A percentile compares a stretch with the other conserved stretches of the same genome.
These are phyloP conservation scores for Nemania diffusa DNA, from an alignment of 2,329 filamentous ascomycete species.

Conservation along the genomic window DNA sequence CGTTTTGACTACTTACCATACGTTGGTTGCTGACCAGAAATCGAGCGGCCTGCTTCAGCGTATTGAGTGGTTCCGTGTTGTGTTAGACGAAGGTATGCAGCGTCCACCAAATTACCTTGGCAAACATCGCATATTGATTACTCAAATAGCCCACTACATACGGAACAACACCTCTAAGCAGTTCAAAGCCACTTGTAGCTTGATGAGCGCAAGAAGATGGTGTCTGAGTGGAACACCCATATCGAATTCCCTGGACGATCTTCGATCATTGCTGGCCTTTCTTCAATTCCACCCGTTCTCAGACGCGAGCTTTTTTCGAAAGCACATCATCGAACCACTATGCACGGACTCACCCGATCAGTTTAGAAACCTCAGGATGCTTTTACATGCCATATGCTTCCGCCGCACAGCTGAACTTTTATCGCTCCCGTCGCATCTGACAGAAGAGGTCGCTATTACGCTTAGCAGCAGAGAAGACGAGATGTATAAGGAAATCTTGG, in stretches of 20 bases:
- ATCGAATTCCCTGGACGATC: slow-evolving; percentile 23
- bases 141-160: slow-evolving; percentile 22
- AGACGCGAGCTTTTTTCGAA: slow-evolving; percentile 13
- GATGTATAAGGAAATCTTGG: background rate
- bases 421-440: background rate
- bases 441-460: background rate
- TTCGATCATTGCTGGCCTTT: slow-evolving; percentile 18
- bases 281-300: slow-evolving; percentile 15
- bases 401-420: background rate
- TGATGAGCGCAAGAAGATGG: slow-evolving; percentile 10
- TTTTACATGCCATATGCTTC: slow-evolving; percentile 8
- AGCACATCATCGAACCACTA: slow-evolving; percentile 34
- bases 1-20: slow-evolving; percentile 23
- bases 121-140: background rate
- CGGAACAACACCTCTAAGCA: slow-evolving; percentile 18
- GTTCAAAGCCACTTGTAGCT: slow-evolving; percentile 18
- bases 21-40: slow-evolving; percentile 10
- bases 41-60: background rate
- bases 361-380: slow-evolving; percentile 8
- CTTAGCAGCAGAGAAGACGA: background rate
- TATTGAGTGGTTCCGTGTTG: slow-evolving; percentile 24
- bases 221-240: slow-evolving; percentile 32
- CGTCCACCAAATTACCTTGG: background rate
- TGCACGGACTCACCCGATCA: background rate
- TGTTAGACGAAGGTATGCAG: slow-evolving; percentile 28